Evolutionary conservation across 441 rosid species (phyloP), one percentile per base, ranked within the genome.

Genomic region (Gossypium davidsonii): DNA sequence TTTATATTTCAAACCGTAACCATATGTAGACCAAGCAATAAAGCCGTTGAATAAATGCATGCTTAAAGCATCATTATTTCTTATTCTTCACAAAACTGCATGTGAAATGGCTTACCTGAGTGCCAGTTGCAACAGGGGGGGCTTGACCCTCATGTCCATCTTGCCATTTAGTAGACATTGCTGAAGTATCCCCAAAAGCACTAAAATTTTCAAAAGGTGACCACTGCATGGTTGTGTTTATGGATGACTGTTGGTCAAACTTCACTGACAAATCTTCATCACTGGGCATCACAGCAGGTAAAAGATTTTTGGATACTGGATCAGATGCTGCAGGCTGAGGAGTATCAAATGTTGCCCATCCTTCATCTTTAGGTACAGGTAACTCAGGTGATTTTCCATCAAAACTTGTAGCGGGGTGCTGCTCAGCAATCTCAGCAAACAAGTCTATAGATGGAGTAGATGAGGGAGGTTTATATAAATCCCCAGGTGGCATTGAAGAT

Each of bases 311-410:
- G 70, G 73, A 70, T 73, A 79, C 87, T 34, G 75, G 63, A 25
- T 34, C 55, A 31, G 86, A 73, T 67, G 81, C 57, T 71, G 79
- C 78, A 55, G 85, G 85, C 58, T 82, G 73, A 72, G 86, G 78
- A 48, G 81, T 82, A 72, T 90, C 97, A 85, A 94, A 94, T 62
- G 95, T 92, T 37, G 98, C 97, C 97, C 97, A 94, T 74, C 96
- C 97, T 77, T 88, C 92, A 79, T 89, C 81, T 75, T 83, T 86
- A 31, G 89, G 76, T 4, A 61, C 67, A 57, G 88, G 56, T 15
- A 81, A 73, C 72, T 83, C 86, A 37, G 71, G 60, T 39, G 76
- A 69, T 68, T 71, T 80, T 46, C 73, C 79, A 56, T 74, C 73
- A 59, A 69, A 49, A 70, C 70, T 70, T 18, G 79, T 37, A 77